Percentiles rank a stretch among this genome's conserved stretches.
Conservation (phyloP, 2,329 filamentous ascomycete species). For the Sclerotiophoma versabilis region DNA sequence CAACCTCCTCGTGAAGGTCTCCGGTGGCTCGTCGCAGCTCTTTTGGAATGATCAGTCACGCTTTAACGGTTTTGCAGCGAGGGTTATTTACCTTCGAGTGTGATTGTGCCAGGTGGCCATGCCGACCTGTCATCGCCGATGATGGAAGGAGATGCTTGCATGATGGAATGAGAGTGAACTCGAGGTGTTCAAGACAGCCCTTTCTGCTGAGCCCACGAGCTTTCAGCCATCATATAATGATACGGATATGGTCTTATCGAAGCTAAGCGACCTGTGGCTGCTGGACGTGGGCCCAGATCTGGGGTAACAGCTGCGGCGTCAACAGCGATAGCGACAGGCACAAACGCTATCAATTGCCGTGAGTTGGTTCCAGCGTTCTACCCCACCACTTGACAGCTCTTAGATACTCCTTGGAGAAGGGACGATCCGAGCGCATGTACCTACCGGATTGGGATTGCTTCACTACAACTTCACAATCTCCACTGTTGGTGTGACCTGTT, state of each 20-base stretch:
- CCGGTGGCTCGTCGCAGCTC: constrained; percentile 8
- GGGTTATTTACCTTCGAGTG: constrained; percentile 12
- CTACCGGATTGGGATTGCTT: constrained; percentile 2
- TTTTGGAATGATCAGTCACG: not conserved
- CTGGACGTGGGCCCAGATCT: constrained; percentile 2
- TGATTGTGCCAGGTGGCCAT: constrained; percentile 20
- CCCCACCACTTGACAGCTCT: not conserved
- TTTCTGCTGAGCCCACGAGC: not conserved
- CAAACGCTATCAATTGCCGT: constrained; percentile 3
- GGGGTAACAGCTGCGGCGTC: constrained; percentile 1
- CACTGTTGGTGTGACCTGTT: not conserved
- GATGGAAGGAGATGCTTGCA: not conserved
- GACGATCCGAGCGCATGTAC: constrained; percentile 7
- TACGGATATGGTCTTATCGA: constrained; percentile 1
- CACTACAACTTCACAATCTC: not conserved
- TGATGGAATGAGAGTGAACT: constrained; percentile 1
- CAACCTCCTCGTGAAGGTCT: constrained; percentile 1
- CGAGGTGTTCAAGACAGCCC: not conserved
- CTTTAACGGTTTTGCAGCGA: not conserved
- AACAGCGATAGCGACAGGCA: constrained; percentile 5
- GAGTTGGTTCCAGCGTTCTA: not conserved
- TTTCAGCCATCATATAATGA: constrained; percentile 1
- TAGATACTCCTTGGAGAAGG: not conserved
- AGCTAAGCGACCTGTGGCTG: constrained; percentile 1
- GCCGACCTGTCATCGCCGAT: not conserved